Conservation (phyloP, 495 filamentous ascomycete species). For the Podospora anserina region DNA sequence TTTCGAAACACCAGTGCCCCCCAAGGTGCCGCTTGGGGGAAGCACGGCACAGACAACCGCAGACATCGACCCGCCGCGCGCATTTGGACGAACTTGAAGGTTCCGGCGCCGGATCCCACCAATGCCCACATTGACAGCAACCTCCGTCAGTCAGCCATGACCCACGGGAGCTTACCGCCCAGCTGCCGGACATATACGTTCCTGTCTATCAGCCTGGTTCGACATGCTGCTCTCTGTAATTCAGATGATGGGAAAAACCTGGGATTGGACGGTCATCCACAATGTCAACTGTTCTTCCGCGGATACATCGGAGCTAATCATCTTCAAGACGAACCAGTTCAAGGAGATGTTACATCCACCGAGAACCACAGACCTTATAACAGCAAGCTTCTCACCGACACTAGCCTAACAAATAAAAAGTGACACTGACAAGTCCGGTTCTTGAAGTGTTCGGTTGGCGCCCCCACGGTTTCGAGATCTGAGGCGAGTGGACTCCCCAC, state of each 20-base stretch:
- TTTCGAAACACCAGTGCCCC: slow-evolving; percentile 18
- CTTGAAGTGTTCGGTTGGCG: neutral
- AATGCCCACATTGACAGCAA: neutral
- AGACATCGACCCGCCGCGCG: slow-evolving; percentile 1
- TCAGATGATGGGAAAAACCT: neutral
- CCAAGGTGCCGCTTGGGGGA: slow-evolving; percentile 2
- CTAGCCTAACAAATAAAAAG: neutral
- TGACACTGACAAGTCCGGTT: neutral
- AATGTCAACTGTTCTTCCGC: slow-evolving; percentile 16
- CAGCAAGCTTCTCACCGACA: neutral
- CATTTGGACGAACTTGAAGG: neutral
- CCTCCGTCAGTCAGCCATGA: neutral
- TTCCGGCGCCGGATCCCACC: slow-evolving; percentile 12
- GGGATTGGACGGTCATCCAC: neutral
- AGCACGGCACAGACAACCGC: slow-evolving; percentile 17
- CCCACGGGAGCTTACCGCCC: neutral
- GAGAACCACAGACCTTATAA: neutral
- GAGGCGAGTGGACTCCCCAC: slow-evolving; percentile 13
- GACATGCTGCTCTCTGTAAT: neutral
- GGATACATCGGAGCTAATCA: slow-evolving; percentile 17
- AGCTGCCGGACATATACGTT: neutral
- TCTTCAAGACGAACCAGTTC: neutral
- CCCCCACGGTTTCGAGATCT: slow-evolving; percentile 16
- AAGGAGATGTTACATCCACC: slow-evolving; percentile 2
- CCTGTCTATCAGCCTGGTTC: neutral